Evolutionary conservation across 495 filamentous ascomycete species (phyloP).

Genomic region (Lophium mytilinum): DNA sequence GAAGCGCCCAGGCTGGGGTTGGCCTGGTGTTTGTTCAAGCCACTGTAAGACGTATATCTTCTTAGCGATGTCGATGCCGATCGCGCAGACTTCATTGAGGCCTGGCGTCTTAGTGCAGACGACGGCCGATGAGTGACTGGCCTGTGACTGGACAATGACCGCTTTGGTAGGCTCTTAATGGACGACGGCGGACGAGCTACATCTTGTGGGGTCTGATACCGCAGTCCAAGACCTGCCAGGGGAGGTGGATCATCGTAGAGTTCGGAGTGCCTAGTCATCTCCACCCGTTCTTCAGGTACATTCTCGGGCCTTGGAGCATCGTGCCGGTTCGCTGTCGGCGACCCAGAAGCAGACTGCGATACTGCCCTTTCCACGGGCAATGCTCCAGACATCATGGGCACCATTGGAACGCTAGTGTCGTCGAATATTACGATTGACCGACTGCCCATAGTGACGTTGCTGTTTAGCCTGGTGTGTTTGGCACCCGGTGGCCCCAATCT

Average conservation of each 20-base stretch:
- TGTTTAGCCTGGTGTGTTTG: conserved; percentile 35
- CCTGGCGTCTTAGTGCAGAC: conserved; percentile 16
- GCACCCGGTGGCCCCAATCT: not conserved
- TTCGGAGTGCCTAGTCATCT: conserved; percentile 9
- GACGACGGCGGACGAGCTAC: not conserved
- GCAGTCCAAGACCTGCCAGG: not conserved
- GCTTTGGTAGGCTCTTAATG: not conserved
- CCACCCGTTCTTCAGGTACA: not conserved
- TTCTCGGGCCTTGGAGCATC: conserved; percentile 11
- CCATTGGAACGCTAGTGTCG: conserved; percentile 43
- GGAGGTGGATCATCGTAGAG: conserved; percentile 8
- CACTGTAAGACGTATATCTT: conserved; percentile 65
- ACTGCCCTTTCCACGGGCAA: conserved; percentile 8
- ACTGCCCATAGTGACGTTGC: conserved; percentile 66
- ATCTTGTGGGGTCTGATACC: not conserved
- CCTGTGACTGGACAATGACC: not conserved
- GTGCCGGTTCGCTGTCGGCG: not conserved
- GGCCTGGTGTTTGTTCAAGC: conserved; percentile 51
- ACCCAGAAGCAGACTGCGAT: not conserved
- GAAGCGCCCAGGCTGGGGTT: conserved; percentile 49
- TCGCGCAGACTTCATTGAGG: conserved; percentile 13
- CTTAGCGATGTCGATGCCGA: conserved; percentile 34
- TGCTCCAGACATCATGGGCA: conserved; percentile 25
- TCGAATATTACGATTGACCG: conserved; percentile 86
- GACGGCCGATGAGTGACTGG: not conserved